Evolutionary conservation across 2,329 filamentous ascomycete genomes (phyloP), one percentile per base, ranked within the genome.

Genomic region (Penicillium brevicompactum): DNA sequence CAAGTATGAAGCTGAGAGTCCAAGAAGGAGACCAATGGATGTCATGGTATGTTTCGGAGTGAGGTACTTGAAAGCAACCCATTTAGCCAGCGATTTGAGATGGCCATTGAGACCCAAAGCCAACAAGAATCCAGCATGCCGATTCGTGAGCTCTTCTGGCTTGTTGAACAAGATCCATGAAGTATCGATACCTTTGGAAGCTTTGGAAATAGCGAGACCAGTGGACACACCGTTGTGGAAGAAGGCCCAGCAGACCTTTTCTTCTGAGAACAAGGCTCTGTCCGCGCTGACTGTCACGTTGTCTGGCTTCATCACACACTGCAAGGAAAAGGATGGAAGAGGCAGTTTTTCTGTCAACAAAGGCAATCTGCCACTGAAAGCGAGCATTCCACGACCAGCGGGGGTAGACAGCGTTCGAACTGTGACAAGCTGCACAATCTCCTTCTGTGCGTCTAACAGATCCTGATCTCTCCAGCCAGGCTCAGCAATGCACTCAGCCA

Each of bases 151-250:
- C 50, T 99, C 94, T 37, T 86, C 84, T 0, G 94, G 93, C 70
- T 96, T 97, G 78, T 99, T 99, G 81, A 95, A 99, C 32, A 97
- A 83, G 63, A 99, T 97, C 95, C 95, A 99, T 0, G 93, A 97
- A 0, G 92, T 97, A 69, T 99, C 94, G 59, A 99, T 97, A 4
- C 93, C 93, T 67, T 91, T 91, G 3, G 92, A 93, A 53, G 91
- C 84, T 11, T 87, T 88, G 5, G 94, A 96, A 49, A 99, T 96
- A 54, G 92, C 90, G 24, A 99, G 78, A 3, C 94, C 94, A 22
- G 90, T 91, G n/a, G 93, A 89, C 30, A 95, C 93, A 6, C 94
- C 94, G 55, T 95, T 91, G 71, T 99, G 94, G 75, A 99, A 99
- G 75, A 97, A 99, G 0, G 93, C 92, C 94, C 94, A 99, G 69